Evolutionary conservation across 495 filamentous ascomycete genomes (phyloP).

Genomic region (Sordaria brevicollis): DNA sequence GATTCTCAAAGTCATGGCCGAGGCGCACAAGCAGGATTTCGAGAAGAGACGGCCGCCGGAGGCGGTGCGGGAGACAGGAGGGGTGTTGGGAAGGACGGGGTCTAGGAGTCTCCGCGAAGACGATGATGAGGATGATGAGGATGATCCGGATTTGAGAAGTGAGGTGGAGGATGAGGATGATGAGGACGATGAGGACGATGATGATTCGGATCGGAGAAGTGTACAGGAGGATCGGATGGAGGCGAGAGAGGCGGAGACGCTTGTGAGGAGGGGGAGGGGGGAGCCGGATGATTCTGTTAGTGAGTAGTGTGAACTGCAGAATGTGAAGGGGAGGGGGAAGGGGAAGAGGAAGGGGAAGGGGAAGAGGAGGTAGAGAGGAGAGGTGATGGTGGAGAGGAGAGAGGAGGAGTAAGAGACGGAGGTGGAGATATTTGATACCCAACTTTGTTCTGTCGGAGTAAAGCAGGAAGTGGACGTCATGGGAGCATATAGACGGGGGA

Average conservation of each 20-base stretch:
- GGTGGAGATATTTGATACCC: not conserved
- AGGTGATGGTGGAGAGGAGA: not conserved
- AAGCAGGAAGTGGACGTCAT: not conserved
- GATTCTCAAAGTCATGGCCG: constrained; percentile 47
- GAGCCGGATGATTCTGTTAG: not conserved
- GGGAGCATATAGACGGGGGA: not conserved
- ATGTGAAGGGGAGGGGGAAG: not conserved
- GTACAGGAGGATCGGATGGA: constrained; percentile 16
- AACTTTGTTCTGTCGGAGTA: not conserved
- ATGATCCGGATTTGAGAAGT: constrained; percentile 4
- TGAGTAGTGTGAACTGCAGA: not conserved
- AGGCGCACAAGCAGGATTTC: constrained; percentile 82
- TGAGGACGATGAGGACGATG: constrained; percentile 24
- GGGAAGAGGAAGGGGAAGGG: not conserved
- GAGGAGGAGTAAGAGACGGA: not conserved
- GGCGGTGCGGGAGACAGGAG: not conserved
- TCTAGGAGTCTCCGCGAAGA: not conserved
- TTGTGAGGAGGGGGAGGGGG: constrained; percentile 2
- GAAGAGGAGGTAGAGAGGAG: not conserved
- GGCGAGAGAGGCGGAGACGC: constrained; percentile 6
- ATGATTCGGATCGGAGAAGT: constrained; percentile 19
- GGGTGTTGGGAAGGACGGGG: not conserved
- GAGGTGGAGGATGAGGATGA: constrained; percentile 16
- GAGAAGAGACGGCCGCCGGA: constrained; percentile 53
- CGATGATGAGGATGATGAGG: constrained; percentile 2